Evolutionary conservation across 2,329 filamentous ascomycete species (phyloP), one percentile per base, ranked within the genome.

Genomic region (Ascochyta fabae): DNA sequence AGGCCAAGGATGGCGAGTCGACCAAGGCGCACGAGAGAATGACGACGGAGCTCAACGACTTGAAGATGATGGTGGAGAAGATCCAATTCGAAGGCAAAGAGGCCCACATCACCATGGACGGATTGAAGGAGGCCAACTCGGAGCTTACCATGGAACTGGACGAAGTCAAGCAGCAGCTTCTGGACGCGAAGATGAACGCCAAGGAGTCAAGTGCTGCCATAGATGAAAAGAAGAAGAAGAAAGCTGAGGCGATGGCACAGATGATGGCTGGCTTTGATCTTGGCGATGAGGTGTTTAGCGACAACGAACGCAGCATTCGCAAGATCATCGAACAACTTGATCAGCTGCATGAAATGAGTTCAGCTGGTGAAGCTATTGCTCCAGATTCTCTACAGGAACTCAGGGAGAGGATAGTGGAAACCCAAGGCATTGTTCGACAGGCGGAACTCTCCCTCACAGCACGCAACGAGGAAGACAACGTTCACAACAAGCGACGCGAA

Each of bases 201-300:
- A 96, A 95, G 80, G 95, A 98, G 79, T 94, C 90, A 1, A 92
- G 86, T 40, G 92, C 92, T 8, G 89, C 92, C 15, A 80, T 96
- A 19, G 94, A 98, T 67, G 95, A 98, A 78, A 99, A 99, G 83
- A 96, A 98, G 79, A 94, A 92, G 83, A 93, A 92, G 80, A 99
- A 99, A 84, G 92, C 93, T 0, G 95, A 99, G 80, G 95, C 96
- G 79, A 99, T 99, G 95, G 95, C 95, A 39, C 91, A 97, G 84
- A 99, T 99, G 95, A 97, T 99, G 94, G 95, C 95, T 56, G 92
- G 94, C 3, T 98, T 99, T 69, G 94, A 99, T 70, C 85, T 99
- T 31, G 94, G 92, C 40, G 89, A 90, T 44, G 93, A 97, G 54
- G 88, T 96, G 29, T 96, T 98, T 75, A 96, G 92, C 65, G 90